phyloP scores from a whole-genome alignment of 352 stramenopile species.

The Thalassiosira gravida region DNA sequence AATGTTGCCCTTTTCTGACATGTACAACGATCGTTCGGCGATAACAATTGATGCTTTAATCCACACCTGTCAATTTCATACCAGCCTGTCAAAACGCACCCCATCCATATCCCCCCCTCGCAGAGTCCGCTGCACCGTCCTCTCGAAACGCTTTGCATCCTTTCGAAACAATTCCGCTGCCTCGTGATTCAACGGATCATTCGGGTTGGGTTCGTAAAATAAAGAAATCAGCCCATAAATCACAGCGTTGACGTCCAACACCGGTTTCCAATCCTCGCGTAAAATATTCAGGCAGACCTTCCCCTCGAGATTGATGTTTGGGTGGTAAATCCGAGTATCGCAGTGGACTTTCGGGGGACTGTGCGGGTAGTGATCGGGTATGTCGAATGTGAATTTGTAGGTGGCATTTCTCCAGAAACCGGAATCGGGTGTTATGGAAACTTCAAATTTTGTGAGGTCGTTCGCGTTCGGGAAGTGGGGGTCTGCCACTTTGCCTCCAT shows the following conservation, averaged over 20 bases:
- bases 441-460: constrained; percentile 90
- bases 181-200: constrained; percentile 97
- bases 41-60: too few relatives aligned
- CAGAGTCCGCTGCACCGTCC: constrained; percentile 87
- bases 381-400: constrained; percentile 97
- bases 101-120: constrained; percentile 81
- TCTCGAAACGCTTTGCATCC: constrained; percentile 91
- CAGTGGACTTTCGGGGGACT: constrained; percentile 97
- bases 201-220: constrained; percentile 99
- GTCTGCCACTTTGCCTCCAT: constrained; percentile 93
- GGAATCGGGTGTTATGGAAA: constrained; percentile 90
- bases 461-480: constrained; percentile 96
- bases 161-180: constrained; percentile 95
- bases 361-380: constrained; percentile 95
- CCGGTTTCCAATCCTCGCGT: constrained; percentile 97
- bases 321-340: constrained; percentile 97
- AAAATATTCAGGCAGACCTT: constrained; percentile 96
- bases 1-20: too few relatives aligned
- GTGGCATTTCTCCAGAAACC: constrained; percentile 95
- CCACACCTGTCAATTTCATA: too few relatives aligned
- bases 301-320: constrained; percentile 97
- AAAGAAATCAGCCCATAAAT: constrained; percentile 99
- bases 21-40: too few relatives aligned
- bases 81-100: constrained; percentile 78
- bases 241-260: constrained; percentile 98